Conservation (phyloP, 352 stramenopile genomes). For the Phytophthora hibernalis region DNA sequence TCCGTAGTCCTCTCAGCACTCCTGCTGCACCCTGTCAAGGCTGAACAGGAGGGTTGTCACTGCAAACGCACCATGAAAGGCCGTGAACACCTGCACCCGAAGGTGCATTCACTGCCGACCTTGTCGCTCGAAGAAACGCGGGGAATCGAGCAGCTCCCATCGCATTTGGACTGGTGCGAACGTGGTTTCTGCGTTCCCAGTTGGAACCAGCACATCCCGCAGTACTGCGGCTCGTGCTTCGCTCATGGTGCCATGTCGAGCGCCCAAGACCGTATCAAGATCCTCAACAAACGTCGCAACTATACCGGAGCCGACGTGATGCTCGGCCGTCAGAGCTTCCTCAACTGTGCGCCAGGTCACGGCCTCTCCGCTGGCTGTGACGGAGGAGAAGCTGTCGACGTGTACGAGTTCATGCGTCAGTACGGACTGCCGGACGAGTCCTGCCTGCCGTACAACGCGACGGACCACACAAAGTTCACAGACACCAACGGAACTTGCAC, state of each 20-base stretch:
- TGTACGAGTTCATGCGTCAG: conserved; percentile 83
- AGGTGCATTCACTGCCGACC: conserved; percentile 43
- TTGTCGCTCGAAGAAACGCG: conserved; percentile 48
- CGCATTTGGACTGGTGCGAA: conserved; percentile 93
- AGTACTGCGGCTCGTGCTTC: conserved; percentile 90
- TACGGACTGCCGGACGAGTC: conserved; percentile 84
- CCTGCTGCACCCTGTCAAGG: conserved; percentile 12
- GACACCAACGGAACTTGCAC: conserved; percentile 76
- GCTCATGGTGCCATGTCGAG: conserved; percentile 80
- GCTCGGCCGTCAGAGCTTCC: conserved; percentile 80
- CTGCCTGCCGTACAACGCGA: conserved; percentile 84
- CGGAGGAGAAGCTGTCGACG: conserved; percentile 72
- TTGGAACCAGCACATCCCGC: conserved; percentile 87
- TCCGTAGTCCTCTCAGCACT: conserved; percentile 22
- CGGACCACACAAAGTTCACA: conserved; percentile 80
- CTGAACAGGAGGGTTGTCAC: conserved; percentile 37
- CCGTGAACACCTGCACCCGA: conserved; percentile 72
- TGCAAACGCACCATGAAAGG: conserved; percentile 82
- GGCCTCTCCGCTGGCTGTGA: conserved; percentile 70
- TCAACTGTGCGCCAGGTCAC: conserved; percentile 83
- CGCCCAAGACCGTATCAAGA: conserved; percentile 86
- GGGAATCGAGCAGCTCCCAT: conserved; percentile 52
- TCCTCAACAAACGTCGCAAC: conserved; percentile 68
- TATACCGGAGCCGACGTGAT: conserved; percentile 77
- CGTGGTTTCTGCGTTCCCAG: conserved; percentile 78